These are phyloP conservation scores for Fomitopsis schrenkii DNA, from an alignment of 1,284 basidiomycete species.

Conservation along the genomic window DNA sequence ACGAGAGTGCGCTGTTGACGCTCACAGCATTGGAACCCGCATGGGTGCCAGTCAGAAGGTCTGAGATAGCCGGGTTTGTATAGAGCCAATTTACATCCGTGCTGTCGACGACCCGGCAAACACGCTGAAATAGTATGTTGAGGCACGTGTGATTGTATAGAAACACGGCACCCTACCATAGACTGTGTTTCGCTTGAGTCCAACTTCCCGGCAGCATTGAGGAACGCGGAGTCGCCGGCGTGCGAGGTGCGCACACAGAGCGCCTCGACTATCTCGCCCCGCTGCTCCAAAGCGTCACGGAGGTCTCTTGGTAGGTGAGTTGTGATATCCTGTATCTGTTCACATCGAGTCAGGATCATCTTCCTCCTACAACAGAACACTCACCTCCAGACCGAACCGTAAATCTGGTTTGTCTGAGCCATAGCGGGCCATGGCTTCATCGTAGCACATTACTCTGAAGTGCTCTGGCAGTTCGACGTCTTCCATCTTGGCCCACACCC, in stretches of 20 bases:
- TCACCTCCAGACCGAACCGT: slow-evolving; percentile 81
- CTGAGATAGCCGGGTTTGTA: slow-evolving; percentile 28
- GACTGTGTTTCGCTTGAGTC: background rate
- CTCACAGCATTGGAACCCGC: slow-evolving; percentile 4
- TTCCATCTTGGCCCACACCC: slow-evolving; percentile 71
- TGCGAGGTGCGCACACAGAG: slow-evolving; percentile 41
- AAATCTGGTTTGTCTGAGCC: slow-evolving; percentile 96
- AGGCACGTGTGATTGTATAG: too few relatives aligned
- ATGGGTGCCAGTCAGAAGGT: slow-evolving; percentile 12
- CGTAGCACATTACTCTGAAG: slow-evolving; percentile 82
- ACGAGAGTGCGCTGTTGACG: slow-evolving; percentile 17
- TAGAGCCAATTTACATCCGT: slow-evolving; percentile 45
- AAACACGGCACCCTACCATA: background rate
- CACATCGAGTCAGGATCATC: too few relatives aligned
- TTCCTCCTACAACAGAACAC: slow-evolving; percentile 6
- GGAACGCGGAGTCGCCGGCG: slow-evolving; percentile 3
- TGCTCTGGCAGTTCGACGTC: slow-evolving; percentile 50
- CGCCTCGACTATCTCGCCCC: slow-evolving; percentile 50
- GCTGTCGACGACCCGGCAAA: slow-evolving; percentile 39
- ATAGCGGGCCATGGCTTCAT: slow-evolving; percentile 86
- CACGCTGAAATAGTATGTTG: slow-evolving; percentile 34
- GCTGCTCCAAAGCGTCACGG: slow-evolving; percentile 31
- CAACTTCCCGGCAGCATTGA: background rate
- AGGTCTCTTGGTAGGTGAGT: slow-evolving; percentile 36
- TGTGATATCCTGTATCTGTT: slow-evolving; percentile 51